A percentile compares a stretch with the other conserved stretches of the same genome.
phyloP scores from a whole-genome alignment of 75 land plant species.

The Picea sitchensis region DNA sequence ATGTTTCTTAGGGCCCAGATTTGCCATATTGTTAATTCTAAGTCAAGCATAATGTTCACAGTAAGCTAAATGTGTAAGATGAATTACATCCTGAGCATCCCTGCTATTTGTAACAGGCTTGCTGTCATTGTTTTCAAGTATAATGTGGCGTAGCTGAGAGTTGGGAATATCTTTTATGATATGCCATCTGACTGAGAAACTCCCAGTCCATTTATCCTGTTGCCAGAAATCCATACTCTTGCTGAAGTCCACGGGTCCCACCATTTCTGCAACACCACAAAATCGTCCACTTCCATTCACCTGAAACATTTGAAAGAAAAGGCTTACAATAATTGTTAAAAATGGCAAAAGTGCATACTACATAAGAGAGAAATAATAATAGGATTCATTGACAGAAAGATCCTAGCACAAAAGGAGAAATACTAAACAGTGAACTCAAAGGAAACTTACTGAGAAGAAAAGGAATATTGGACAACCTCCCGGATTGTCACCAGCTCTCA shows the following conservation, averaged over 20 bases:
- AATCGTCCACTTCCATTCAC: conserved; percentile 89
- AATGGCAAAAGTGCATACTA: not conserved
- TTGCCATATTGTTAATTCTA: not conserved
- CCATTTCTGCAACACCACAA: conserved; percentile 93
- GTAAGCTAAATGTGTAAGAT: not conserved
- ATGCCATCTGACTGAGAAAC: conserved; percentile 85
- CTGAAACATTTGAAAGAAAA: conserved; percentile 21
- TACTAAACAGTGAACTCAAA: not conserved
- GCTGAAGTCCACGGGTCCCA: conserved; percentile 80
- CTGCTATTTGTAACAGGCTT: conserved; percentile 89
- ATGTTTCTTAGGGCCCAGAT: not conserved
- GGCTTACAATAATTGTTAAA: not conserved
- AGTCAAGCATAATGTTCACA: not conserved
- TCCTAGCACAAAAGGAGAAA: not conserved
- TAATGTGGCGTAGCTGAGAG: conserved; percentile 67
- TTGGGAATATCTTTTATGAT: conserved; percentile 86
- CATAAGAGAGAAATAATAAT: too few species aligned
- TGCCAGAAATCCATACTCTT: conserved; percentile 84
- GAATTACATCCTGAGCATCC: conserved; percentile 74
- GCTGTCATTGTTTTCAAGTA: conserved; percentile 81
- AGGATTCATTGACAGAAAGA: not conserved
- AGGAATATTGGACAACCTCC: conserved; percentile 39
- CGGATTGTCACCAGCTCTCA: conserved; percentile 15
- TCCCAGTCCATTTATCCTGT: conserved; percentile 91
- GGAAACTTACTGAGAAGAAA: conserved; percentile 40